These are phyloP conservation scores for Choiromyces venosus DNA, from an alignment of 495 filamentous ascomycete species.

Conservation along the genomic window DNA sequence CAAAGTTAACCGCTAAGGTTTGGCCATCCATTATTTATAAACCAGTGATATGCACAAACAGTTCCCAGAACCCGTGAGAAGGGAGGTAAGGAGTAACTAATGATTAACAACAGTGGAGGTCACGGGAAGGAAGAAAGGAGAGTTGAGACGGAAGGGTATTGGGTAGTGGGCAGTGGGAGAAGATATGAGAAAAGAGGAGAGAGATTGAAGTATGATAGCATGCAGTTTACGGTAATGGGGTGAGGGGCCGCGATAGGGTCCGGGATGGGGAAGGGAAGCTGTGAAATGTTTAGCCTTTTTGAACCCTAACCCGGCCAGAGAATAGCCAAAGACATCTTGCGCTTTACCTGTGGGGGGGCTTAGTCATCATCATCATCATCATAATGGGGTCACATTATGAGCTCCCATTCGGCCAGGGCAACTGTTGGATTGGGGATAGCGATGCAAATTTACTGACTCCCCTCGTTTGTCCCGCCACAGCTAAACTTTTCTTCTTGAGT, in stretches of 20 bases:
- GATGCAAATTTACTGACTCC: neutral
- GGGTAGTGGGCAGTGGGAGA: conserved; percentile 11
- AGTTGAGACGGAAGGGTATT: conserved; percentile 13
- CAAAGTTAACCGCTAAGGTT: conserved; percentile 57
- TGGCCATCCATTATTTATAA: conserved; percentile 31
- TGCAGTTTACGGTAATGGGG: neutral
- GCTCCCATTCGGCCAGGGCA: neutral
- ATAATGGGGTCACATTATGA: neutral
- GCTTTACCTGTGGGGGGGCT: neutral
- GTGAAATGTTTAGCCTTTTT: neutral
- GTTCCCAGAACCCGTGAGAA: neutral
- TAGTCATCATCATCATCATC: neutral
- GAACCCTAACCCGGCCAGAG: neutral
- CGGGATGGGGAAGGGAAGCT: neutral
- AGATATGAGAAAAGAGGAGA: conserved; percentile 32
- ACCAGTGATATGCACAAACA: conserved; percentile 5
- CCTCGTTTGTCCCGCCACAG: neutral
- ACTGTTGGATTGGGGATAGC: neutral
- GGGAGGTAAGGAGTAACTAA: neutral
- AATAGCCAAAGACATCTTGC: neutral
- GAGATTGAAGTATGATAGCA: conserved; percentile 10
- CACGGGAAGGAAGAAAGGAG: conserved; percentile 1
- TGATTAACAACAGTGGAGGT: conserved; percentile 3
- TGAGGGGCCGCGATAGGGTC: neutral
- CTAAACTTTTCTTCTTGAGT: neutral